Evolutionary conservation across 805 yeast species (phyloP).

Genomic region (Saccharomycopsis sp.): DNA sequence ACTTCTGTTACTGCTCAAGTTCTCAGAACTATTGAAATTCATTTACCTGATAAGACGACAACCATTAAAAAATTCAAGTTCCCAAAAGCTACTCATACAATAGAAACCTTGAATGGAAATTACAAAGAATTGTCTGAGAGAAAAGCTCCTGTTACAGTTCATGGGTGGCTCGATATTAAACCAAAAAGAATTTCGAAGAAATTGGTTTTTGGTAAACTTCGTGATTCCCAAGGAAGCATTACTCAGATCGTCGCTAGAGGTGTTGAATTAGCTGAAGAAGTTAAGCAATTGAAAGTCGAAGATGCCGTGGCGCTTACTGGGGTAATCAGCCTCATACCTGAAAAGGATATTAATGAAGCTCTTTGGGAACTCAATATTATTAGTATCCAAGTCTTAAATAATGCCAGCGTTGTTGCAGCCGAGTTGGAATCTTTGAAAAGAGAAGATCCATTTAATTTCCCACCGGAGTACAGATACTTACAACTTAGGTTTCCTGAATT

Average conservation of each 20-base stretch:
- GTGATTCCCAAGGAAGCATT: slow-evolving; percentile 65
- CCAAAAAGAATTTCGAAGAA: slow-evolving; percentile 63
- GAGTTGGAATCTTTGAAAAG: slow-evolving; percentile 57
- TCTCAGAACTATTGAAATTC: neutral
- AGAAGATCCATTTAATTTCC: slow-evolving; percentile 46
- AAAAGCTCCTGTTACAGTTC: slow-evolving; percentile 37
- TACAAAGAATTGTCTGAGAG: slow-evolving; percentile 1
- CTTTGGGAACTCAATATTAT: slow-evolving; percentile 55
- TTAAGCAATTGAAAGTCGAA: slow-evolving; percentile 55
- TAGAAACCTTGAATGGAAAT: slow-evolving; percentile 9
- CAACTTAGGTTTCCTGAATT: slow-evolving; percentile 60
- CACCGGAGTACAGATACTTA: slow-evolving; percentile 73
- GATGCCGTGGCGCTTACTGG: slow-evolving; percentile 71
- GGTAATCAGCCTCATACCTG: slow-evolving; percentile 31
- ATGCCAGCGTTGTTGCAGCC: slow-evolving; percentile 57
- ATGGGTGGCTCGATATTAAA: slow-evolving; percentile 80
- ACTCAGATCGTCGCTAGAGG: slow-evolving; percentile 49
- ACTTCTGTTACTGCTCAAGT: too few species aligned
- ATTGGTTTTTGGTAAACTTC: slow-evolving; percentile 62
- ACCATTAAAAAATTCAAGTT: slow-evolving; percentile 21
- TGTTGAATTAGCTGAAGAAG: slow-evolving; percentile 29
- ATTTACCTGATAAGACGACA: slow-evolving; percentile 5
- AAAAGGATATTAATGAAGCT: slow-evolving; percentile 22
- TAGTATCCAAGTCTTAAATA: slow-evolving; percentile 50
- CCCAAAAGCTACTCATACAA: slow-evolving; percentile 24